These are phyloP conservation scores for Dalbergia cultrata DNA, from an alignment of 306 rosid genomes.

Conservation along the genomic window DNA sequence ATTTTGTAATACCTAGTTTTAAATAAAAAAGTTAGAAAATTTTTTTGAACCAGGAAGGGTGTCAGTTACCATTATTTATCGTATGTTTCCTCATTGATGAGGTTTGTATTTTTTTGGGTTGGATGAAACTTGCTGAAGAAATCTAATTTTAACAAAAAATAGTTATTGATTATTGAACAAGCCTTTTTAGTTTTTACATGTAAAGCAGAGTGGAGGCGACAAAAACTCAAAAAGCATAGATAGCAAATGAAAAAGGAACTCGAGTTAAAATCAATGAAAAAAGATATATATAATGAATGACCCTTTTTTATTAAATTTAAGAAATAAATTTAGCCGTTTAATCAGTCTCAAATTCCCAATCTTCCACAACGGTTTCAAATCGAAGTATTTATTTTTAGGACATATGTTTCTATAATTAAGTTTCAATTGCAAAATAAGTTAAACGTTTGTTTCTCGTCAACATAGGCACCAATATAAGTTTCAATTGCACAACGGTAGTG, in stretches of 20 bases:
- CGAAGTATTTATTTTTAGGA: background rate
- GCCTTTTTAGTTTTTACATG: background rate
- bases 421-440: background rate
- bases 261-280: background rate
- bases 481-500: background rate
- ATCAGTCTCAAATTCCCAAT: background rate
- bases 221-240: constrained; percentile 2
- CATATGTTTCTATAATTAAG: background rate
- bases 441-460: background rate
- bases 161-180: constrained; percentile 1
- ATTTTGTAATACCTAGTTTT: too few species aligned
- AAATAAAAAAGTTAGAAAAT: too few species aligned
- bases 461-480: background rate
- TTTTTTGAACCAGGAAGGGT: too few species aligned
- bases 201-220: background rate
- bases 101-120: too few species aligned
- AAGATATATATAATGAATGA: background rate
- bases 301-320: background rate
- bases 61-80: too few species aligned
- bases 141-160: background rate
- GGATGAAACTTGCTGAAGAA: too few species aligned
- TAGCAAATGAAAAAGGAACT: constrained; percentile 22
- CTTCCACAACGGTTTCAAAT: constrained; percentile 2
- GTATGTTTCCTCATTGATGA: too few species aligned
- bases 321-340: background rate